Evolutionary conservation across 1,284 basidiomycete species (phyloP), one percentile per base, ranked within the genome.

Genomic region (Rhodotorula sp.): DNA sequence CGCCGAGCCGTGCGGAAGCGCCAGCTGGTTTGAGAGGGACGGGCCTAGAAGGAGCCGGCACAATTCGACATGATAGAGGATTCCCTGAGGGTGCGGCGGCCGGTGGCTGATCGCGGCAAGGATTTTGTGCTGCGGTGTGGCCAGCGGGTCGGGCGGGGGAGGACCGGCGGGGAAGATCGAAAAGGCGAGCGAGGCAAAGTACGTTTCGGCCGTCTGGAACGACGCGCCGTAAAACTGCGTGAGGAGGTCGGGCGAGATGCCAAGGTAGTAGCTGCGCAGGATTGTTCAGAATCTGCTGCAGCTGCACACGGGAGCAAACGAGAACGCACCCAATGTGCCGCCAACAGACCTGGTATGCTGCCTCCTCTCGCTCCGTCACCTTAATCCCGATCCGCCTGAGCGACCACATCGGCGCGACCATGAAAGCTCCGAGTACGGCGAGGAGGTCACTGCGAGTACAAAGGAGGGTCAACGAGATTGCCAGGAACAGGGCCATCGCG

Each of bases 371-470:
- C 15, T 37, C 19, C 4, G 70, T 69, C 25, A 77, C 56, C 7
- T 57, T 13, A 27, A 75, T 62, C 2, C 75, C 75, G 39, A 72
- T 63, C 1, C 76, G 64, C 0, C 71, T 62, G 41, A 77, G 54
- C 27, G 70, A 71, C 78, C 78, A 79, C 5, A 78, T 41, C 5
- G 78, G 78, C 10, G 76, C 76, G n/a, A 79, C 64, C 53, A 67
- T 71, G 61, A 79, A 79, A 0, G 72, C 70, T 15, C 78, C 78
- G 21, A 79, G 64, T 0, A 77, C 76, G 17, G 71, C 73, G n/a
- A 68, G 58, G 2, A 79, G 62, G 51, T 79, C 78, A 19, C 44
- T 44, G 44, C 44, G 19, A 4, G 44, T 4, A 17, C 21, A 3
- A 3, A 44, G 21, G 44, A 44, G 44, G 4, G 13, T 44, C 44